phyloP scores from a whole-genome alignment of 148 eudicot genomes.

The Euryodendron excelsum region DNA sequence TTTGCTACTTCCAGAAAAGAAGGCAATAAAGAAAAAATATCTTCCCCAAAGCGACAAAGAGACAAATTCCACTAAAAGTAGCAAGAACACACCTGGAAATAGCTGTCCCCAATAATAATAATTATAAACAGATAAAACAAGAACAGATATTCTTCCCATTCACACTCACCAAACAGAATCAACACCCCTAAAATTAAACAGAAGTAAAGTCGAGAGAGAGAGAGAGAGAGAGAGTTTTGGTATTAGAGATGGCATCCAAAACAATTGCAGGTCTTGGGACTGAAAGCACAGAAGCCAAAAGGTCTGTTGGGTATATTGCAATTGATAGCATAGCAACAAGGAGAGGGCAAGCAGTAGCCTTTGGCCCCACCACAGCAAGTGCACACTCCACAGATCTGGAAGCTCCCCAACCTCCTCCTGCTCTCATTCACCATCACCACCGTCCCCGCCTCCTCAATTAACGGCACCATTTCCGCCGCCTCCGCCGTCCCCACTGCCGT shows the following conservation, averaged over 20 bases:
- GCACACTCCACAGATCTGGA: constrained; percentile 83
- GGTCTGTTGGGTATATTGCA: constrained; percentile 97
- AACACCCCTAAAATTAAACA: no score
- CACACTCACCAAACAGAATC: no score
- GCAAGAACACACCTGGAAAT: constrained; percentile 49
- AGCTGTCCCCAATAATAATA: constrained; percentile 40
- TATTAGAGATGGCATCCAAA: constrained; percentile 63
- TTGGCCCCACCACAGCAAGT: constrained; percentile 80
- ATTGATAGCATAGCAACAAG: constrained; percentile 95
- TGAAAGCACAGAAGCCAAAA: constrained; percentile 89
- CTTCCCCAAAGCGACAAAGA: background rate
- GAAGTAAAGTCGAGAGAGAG: no score
- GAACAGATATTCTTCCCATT: no score
- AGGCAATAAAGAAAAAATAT: no score
- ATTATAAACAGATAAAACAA: constrained; percentile 5
- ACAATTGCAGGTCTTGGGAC: constrained; percentile 89
- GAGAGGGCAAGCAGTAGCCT: constrained; percentile 74
- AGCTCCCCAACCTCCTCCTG: constrained; percentile 71
- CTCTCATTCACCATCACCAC: constrained; percentile 62
- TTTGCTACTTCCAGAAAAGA: constrained; percentile 30
- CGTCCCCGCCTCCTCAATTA: constrained; percentile 48
- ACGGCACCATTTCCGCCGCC: constrained; percentile 11
- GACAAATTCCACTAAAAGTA: constrained; percentile 19
- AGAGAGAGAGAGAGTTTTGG: no score
- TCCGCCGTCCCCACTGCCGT: constrained; percentile 13